phyloP scores from a whole-genome alignment of 1,284 basidiomycete genomes.

The Xerocomus tenax region DNA sequence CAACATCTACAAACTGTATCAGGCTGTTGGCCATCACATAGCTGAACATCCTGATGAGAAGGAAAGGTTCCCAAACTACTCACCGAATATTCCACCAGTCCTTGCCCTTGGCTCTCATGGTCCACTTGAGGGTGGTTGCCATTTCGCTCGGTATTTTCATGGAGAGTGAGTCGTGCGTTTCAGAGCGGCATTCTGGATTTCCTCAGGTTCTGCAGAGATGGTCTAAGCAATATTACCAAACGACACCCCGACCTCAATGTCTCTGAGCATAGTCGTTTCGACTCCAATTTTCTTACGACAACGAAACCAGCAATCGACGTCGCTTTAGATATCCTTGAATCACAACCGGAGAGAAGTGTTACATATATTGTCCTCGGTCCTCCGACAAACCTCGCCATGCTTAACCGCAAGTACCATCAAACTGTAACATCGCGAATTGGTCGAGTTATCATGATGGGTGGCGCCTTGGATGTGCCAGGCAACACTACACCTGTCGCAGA shows the following conservation, averaged over 20 bases:
- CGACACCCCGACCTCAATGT: slow-evolving; percentile 69
- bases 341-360: slow-evolving; percentile 54
- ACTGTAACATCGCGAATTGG: slow-evolving; percentile 56
- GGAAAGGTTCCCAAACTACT: slow-evolving; percentile 55
- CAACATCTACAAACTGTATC: slow-evolving; percentile 77
- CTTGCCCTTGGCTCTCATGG: slow-evolving; percentile 59
- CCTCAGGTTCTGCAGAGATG: slow-evolving; percentile 49
- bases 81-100: slow-evolving; percentile 44
- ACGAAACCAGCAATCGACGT: slow-evolving; percentile 52
- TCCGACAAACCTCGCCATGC: slow-evolving; percentile 74
- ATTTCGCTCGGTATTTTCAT: slow-evolving; percentile 84
- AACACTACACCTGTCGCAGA: slow-evolving; percentile 81
- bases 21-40: slow-evolving; percentile 62
- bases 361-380: slow-evolving; percentile 86
- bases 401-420: slow-evolving; percentile 52
- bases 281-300: slow-evolving; percentile 40
- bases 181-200: slow-evolving; percentile 13
- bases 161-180: slow-evolving; percentile 44
- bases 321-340: slow-evolving; percentile 57
- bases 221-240: slow-evolving; percentile 64
- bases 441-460: slow-evolving; percentile 87
- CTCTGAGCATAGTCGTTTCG: slow-evolving; percentile 28
- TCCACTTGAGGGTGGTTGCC: slow-evolving; percentile 70
- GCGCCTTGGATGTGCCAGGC: slow-evolving; percentile 87
- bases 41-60: slow-evolving; percentile 47